Base-by-base conservation (phyloP, 2,329 filamentous ascomycete genomes). In the Fusarium chuoi region DNA sequence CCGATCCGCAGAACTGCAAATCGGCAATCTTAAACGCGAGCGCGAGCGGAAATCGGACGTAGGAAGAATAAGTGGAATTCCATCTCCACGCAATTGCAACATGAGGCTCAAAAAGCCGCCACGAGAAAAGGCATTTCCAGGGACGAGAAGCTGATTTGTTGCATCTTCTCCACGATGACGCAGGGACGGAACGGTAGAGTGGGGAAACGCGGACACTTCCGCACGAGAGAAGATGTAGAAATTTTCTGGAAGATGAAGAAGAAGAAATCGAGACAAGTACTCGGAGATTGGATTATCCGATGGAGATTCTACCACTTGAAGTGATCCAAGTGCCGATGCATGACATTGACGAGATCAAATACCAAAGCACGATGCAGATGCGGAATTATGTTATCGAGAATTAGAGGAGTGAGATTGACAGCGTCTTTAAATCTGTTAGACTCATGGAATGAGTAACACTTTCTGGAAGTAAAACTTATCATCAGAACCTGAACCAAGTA, bases 1-100 rank as follows among this genome's bases (percentile, higher is more conserved):
- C 22, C 9, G 8, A 28, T 35, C 44, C 18, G 28, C 45, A 54
- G 3, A 28, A 7, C 20, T 28, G 0, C 7, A 13, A 10, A 7
- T 58, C 45, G 65, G 58, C 5, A 52, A 17, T 51, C 9, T 24
- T 7, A 22, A 26, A 45, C 49, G 57, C 64, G 65, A 68, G 56
- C 64, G 56, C 65, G 56, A 68, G 64, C 56, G 64, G 64, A 39
- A 22, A 42, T 30, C 17, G 26, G 38, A 33, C 11, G 24, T 20
- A 35, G 26, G 13, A 20, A 2, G 11, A 12, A 30, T 10, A 24
- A 26, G 56, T 68, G 56, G 65, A 38, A 39, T 41, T 11, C 6
- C 14, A 28, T n/a, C 30, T 54, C 46, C 54, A 38, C 46, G 51
- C 63, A 20, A 28, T 35, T 62, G 38, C 18, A 56, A 51, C 39